Base-by-base conservation (phyloP, 1,284 basidiomycete genomes). In the Farysia itapuensis region DNA sequence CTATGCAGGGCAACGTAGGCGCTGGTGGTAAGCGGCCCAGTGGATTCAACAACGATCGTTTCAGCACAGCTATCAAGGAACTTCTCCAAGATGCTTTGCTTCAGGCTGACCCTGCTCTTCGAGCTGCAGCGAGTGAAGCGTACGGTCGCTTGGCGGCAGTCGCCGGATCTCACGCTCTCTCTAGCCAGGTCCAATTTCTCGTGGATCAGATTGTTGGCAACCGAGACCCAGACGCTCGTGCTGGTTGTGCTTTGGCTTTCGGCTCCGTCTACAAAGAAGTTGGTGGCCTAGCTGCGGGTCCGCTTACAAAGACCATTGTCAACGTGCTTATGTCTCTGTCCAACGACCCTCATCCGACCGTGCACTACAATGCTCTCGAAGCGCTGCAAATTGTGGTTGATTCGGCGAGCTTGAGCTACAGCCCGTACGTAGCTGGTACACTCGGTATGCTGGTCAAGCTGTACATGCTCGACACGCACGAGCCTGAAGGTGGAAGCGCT, bases 201-300 rank as follows among this genome's bases (percentile, higher is more conserved):
- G 91, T 98, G 5, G 90, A 96, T 67, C 89, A 93, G 71, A 89
- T 98, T n/a, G 90, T 98, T 50, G 90, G 83, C 77, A 96, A 98
- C 77, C 88, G 93, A 9, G 88, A 95, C 74, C 94, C 95, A 0
- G 84, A 91, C 64, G 88, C 86, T 12, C 85, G 95, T 20, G 92
- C 94, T 5, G 95, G 95, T 2, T 97, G 92, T 71, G 91, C 93
- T 0, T 78, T 92, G 15, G 89, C 93, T 0, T 92, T 98, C 65
- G 92, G 92, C n/a, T 83, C 90, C 6, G 90, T 98, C 34, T 96
- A 96, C 78, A 85, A 83, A 40, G 84, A 90, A 66, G 92, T 98
- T 25, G 95, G 95, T 13, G 90, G 92, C 26, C 81, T 98, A 16
- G 89, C 89, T 4, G 94, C 92, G 5, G 90, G 91, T 0, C 91